Conservation (phyloP, 257 asterid genomes). For the Jaltomata sinuosa region DNA sequence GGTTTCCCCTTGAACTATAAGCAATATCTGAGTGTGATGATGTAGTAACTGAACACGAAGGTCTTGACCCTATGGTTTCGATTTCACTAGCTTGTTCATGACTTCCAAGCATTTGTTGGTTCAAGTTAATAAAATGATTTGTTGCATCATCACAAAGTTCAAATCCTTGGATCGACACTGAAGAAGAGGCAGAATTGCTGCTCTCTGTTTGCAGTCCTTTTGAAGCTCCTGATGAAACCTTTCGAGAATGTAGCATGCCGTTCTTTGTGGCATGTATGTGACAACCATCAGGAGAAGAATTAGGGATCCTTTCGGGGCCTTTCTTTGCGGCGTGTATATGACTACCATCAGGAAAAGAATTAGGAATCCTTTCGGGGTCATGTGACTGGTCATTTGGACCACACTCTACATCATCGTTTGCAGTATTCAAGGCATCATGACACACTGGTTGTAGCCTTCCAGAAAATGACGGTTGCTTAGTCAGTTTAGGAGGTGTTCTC, state of each 20-base stretch:
- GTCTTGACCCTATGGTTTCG: conserved; percentile 36
- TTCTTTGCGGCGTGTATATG: conserved; percentile 16
- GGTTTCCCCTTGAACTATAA: conserved; percentile 22
- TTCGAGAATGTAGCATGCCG: conserved; percentile 22
- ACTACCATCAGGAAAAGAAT: conserved; percentile 20
- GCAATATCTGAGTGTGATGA: conserved; percentile 39
- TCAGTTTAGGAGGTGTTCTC: conserved; percentile 53
- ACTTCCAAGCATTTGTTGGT: conserved; percentile 25
- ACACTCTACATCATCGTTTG: conserved; percentile 17
- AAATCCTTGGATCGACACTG: conserved; percentile 63
- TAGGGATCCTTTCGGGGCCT: conserved; percentile 20
- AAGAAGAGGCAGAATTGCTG: conserved; percentile 73
- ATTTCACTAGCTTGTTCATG: conserved; percentile 27
- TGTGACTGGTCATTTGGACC: conserved; percentile 13
- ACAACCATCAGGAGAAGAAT: conserved; percentile 21
- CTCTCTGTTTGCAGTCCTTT: conserved; percentile 52
- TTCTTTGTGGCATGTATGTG: conserved; percentile 24
- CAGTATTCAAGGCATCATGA: conserved; percentile 25
- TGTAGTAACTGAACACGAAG: conserved; percentile 43
- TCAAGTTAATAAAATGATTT: conserved; percentile 26
- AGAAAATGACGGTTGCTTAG: conserved; percentile 44
- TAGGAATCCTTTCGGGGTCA: conserved; percentile 22
- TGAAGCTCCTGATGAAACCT: conserved; percentile 24
- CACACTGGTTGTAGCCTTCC: conserved; percentile 36
- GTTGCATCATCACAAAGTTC: conserved; percentile 58